Conservation (phyloP, 306 rosid genomes). For the Mucuna pruriens region DNA sequence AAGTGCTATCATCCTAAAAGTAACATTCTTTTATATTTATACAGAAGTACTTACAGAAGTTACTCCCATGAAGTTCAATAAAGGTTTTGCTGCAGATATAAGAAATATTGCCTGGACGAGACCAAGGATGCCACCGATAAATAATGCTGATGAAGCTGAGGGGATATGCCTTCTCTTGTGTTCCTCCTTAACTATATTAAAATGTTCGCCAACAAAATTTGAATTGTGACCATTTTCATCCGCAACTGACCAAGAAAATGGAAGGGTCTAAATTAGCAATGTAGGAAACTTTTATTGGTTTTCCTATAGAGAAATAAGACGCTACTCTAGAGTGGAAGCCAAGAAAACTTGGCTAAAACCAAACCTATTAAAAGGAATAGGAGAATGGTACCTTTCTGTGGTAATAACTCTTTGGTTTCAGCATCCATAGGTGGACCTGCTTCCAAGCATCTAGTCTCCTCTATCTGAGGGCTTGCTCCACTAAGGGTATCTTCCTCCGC, state of each 20-base stretch:
- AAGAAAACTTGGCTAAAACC: background rate
- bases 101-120: conserved; percentile 77
- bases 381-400: conserved; percentile 53
- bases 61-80: conserved; percentile 89
- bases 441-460: conserved; percentile 52
- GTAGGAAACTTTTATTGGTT: background rate
- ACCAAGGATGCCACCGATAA: conserved; percentile 85
- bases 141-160: conserved; percentile 91
- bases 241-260: conserved; percentile 43
- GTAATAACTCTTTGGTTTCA: conserved; percentile 66
- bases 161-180: conserved; percentile 71
- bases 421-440: conserved; percentile 43
- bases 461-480: conserved; percentile 43
- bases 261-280: conserved; percentile 10
- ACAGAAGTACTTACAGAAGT: conserved; percentile 58
- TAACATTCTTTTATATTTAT: background rate
- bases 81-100: conserved; percentile 81
- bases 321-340: background rate
- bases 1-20: conserved; percentile 15
- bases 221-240: conserved; percentile 48
- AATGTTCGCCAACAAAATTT: conserved; percentile 44
- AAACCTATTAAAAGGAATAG: conserved; percentile 17
- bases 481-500: conserved; percentile 86
- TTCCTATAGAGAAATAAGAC: conserved; percentile 10
- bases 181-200: conserved; percentile 46